A percentile compares a stretch with the other conserved stretches of the same genome.
phyloP scores from a whole-genome alignment of 352 stramenopile genomes.

The Thalassiosira mediterranea region DNA sequence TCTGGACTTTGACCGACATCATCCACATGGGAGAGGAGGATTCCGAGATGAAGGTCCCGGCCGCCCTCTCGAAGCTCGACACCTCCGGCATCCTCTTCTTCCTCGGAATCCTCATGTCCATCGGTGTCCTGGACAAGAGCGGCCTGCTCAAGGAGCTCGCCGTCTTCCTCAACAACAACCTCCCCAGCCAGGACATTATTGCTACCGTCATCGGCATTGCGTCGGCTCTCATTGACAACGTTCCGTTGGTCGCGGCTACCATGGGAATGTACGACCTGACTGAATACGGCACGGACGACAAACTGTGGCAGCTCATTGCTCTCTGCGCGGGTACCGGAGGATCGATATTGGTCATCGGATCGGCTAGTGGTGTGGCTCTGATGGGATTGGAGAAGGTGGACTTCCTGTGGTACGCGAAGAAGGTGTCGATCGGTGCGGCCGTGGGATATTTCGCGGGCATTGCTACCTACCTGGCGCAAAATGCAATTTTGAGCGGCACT shows the following conservation, averaged over 20 bases:
- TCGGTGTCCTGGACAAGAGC: conserved; percentile 85
- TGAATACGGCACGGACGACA: conserved; percentile 84
- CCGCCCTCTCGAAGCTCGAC: conserved; percentile 82
- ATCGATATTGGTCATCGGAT: conserved; percentile 86
- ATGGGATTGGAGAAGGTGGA: conserved; percentile 88
- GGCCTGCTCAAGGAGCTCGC: conserved; percentile 84
- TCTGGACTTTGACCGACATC: conserved; percentile 86
- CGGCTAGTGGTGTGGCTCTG: conserved; percentile 83
- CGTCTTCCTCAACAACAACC: conserved; percentile 80
- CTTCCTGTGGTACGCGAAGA: conserved; percentile 87
- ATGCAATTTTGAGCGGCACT: conserved; percentile 66
- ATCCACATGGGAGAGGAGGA: conserved; percentile 85
- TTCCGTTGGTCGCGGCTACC: conserved; percentile 84
- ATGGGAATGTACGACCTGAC: conserved; percentile 87
- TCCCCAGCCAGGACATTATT: conserved; percentile 85
- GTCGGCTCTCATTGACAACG: conserved; percentile 86
- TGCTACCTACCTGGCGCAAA: conserved; percentile 77
- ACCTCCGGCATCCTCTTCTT: conserved; percentile 86
- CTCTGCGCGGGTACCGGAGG: conserved; percentile 86
- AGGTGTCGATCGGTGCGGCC: conserved; percentile 77
- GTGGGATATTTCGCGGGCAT: conserved; percentile 86
- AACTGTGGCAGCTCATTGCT: conserved; percentile 87
- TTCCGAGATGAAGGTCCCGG: conserved; percentile 78
- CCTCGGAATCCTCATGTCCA: conserved; percentile 86
- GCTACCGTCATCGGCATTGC: conserved; percentile 85